These are phyloP conservation scores for Fusarium succisae DNA, from an alignment of 2,329 filamentous ascomycete species.

Conservation along the genomic window DNA sequence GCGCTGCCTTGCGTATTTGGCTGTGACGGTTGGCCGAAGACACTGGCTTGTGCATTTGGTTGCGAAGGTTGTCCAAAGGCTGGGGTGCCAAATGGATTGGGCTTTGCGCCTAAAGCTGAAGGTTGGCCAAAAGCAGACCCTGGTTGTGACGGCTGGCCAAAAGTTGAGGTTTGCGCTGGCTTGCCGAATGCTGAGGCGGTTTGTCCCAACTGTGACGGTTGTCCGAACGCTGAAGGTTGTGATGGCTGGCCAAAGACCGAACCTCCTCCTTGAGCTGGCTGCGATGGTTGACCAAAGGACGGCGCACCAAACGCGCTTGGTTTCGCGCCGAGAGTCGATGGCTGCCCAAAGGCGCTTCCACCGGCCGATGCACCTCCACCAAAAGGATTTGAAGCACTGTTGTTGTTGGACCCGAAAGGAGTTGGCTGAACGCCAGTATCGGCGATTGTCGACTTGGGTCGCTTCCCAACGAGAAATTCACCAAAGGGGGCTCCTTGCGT, in stretches of 20 bases:
- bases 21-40: conserved; percentile 50
- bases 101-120: conserved; percentile 18
- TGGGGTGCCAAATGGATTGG: conserved; percentile 36
- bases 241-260: conserved; percentile 44
- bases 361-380: conserved; percentile 44
- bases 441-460: conserved; percentile 39
- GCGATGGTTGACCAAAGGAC: conserved; percentile 50
- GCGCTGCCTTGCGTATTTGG: conserved; percentile 32
- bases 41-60: conserved; percentile 36
- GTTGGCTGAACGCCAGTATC: conserved; percentile 47
- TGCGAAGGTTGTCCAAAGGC: conserved; percentile 51
- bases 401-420: conserved; percentile 53
- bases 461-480: conserved; percentile 55
- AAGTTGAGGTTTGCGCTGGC: conserved; percentile 43
- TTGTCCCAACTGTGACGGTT: conserved; percentile 40
- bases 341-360: conserved; percentile 47
- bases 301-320: conserved; percentile 46
- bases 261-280: conserved; percentile 43
- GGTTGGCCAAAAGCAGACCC: conserved; percentile 33
- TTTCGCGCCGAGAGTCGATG: conserved; percentile 45
- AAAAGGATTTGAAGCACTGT: conserved; percentile 43
- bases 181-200: conserved; percentile 46
- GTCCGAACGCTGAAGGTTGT: conserved; percentile 55
- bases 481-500: conserved; percentile 56
- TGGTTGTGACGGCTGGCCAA: conserved; percentile 47